These are phyloP conservation scores for Geotrichum ghanense DNA, from an alignment of 805 yeast species.

Conservation along the genomic window DNA sequence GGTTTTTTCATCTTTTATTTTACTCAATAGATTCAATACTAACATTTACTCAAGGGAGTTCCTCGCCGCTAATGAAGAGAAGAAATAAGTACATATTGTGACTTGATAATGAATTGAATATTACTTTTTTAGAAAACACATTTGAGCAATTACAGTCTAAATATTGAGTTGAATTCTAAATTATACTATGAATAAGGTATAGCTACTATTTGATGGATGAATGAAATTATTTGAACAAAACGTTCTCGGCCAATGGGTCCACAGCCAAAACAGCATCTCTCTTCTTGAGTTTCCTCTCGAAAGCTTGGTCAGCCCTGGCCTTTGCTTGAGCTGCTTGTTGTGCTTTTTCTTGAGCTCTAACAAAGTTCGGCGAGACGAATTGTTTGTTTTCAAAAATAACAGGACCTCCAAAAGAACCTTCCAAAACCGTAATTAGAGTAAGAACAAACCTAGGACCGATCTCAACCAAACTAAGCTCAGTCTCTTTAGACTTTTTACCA, in stretches of 20 bases:
- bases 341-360: constrained; percentile 77
- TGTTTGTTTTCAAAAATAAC: constrained; percentile 95
- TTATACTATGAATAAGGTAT: not conserved
- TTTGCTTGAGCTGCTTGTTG: constrained; percentile 72
- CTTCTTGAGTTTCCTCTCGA: constrained; percentile 60
- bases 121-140: constrained; percentile 35
- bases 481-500: constrained; percentile 34
- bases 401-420: constrained; percentile 97
- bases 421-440: constrained; percentile 81
- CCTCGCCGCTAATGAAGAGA: not conserved
- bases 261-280: constrained; percentile 60
- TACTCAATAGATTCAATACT: no score
- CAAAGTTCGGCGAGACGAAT: constrained; percentile 91
- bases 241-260: constrained; percentile 76
- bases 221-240: constrained; percentile 44
- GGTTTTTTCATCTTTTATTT: not conserved
- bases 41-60: no score
- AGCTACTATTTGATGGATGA: not conserved
- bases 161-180: constrained; percentile 3
- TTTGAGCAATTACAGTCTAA: constrained; percentile 13
- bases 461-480: constrained; percentile 73
- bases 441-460: constrained; percentile 94
- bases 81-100: not conserved
- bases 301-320: constrained; percentile 67
- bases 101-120: constrained; percentile 13